A percentile compares a stretch with the other conserved stretches of the same genome.
These are phyloP conservation scores for Claviceps citrina DNA, from an alignment of 2,329 filamentous ascomycete genomes.

Conservation along the genomic window DNA sequence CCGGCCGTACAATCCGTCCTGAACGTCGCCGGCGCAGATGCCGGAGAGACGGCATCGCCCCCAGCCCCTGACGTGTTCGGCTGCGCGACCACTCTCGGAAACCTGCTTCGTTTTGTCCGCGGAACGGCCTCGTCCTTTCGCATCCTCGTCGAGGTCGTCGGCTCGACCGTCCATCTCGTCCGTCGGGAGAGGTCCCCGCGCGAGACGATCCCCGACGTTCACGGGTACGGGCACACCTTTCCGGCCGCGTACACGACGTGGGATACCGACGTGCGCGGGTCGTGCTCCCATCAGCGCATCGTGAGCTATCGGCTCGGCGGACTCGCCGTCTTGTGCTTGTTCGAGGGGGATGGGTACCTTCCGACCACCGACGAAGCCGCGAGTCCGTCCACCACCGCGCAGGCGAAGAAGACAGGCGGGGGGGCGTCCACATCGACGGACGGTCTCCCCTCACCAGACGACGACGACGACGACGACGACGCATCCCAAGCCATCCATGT, in stretches of 20 bases:
- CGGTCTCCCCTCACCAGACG: background rate
- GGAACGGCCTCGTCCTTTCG: conserved; percentile 33
- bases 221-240: conserved; percentile 51
- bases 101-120: conserved; percentile 38
- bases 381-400: background rate
- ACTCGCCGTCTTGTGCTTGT: conserved; percentile 14
- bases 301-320: conserved; percentile 4
- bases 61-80: conserved; percentile 33
- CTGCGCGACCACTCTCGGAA: conserved; percentile 43
- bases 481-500: background rate
- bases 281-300: conserved; percentile 42
- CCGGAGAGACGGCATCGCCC: too few species aligned
- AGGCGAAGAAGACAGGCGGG: background rate
- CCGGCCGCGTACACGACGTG: conserved; percentile 51
- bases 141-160: conserved; percentile 37
- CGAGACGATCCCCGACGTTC: conserved; percentile 38
- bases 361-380: background rate
- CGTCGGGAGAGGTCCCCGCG: conserved; percentile 45
- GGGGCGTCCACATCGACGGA: background rate
- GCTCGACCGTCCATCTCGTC: conserved; percentile 41
- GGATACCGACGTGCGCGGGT: conserved; percentile 36
- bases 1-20: conserved; percentile 29
- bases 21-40: conserved; percentile 7
- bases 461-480: background rate
- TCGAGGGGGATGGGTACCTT: conserved; percentile 16